Evolutionary conservation across 768 basidiomycete species (phyloP).

Genomic region (Symmetrospora coprosmae): DNA sequence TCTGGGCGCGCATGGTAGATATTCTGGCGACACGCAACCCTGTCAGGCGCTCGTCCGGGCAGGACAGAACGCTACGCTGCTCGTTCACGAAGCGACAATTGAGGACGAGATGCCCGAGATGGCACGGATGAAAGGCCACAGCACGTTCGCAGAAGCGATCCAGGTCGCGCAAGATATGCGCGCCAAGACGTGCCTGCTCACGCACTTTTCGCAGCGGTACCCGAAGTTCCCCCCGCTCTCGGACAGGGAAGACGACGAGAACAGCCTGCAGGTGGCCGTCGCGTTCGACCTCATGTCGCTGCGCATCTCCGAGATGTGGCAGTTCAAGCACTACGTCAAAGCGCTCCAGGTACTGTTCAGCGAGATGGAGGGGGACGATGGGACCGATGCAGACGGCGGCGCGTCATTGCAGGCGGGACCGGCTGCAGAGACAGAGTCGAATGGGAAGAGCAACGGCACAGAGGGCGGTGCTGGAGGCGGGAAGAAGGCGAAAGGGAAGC

Average conservation of each 20-base stretch:
- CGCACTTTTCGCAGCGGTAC: slow-evolving; percentile 88
- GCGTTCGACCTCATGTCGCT: slow-evolving; percentile 70
- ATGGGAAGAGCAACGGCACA: too few species aligned
- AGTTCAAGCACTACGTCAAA: slow-evolving; percentile 58
- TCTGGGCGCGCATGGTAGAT: slow-evolving; percentile 43
- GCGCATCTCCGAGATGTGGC: slow-evolving; percentile 67
- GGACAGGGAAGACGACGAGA: slow-evolving; percentile 30
- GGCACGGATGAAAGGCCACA: slow-evolving; percentile 47
- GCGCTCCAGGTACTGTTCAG: slow-evolving; percentile 47
- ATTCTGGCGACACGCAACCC: slow-evolving; percentile 82
- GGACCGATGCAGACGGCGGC: background rate
- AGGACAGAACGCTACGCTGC: slow-evolving; percentile 55
- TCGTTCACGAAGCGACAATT: slow-evolving; percentile 92
- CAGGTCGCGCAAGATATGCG: slow-evolving; percentile 65
- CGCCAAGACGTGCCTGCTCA: slow-evolving; percentile 70
- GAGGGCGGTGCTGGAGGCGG: too few species aligned
- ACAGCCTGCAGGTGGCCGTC: slow-evolving; percentile 47
- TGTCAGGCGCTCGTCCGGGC: slow-evolving; percentile 51
- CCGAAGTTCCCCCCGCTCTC: slow-evolving; percentile 61
- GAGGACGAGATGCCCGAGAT: slow-evolving; percentile 60
- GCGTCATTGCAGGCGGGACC: too few species aligned
- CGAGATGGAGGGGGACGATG: slow-evolving; percentile 34
- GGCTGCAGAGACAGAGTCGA: too few species aligned
- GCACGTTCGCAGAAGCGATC: slow-evolving; percentile 78
- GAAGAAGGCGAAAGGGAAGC: too few species aligned